Evolutionary conservation across 176 grass and related monocot species (phyloP).

Genomic region (Aegilops umbellulata): DNA sequence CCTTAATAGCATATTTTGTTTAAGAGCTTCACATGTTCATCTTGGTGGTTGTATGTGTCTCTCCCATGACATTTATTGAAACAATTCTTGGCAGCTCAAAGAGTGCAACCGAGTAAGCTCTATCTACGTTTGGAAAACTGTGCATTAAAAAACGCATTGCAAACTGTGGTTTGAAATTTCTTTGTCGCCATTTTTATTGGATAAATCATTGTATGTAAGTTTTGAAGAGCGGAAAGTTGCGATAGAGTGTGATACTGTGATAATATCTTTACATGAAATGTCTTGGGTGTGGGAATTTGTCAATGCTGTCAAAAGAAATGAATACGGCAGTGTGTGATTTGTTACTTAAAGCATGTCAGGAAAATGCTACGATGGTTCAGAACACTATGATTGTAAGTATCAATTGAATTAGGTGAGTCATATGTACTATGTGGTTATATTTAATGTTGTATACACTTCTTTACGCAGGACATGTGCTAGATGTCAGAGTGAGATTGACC

Average conservation of each 20-base stretch:
- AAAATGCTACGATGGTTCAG: neutral
- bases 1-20: neutral
- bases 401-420: neutral
- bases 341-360: no score
- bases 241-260: neutral
- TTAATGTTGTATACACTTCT: constrained; percentile 11
- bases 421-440: neutral
- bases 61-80: no score
- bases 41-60: no score
- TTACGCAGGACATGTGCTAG: constrained; percentile 70
- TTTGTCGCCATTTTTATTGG: neutral
- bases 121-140: no score
- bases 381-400: neutral
- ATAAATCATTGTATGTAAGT: constrained; percentile 1
- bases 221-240: neutral
- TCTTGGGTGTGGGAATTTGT: neutral
- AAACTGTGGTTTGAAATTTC: constrained; percentile 5
- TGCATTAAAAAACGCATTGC: constrained; percentile 19
- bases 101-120: no score
- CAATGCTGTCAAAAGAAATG: constrained; percentile 9
- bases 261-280: constrained; percentile 16
- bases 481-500: constrained; percentile 82
- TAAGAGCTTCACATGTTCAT: neutral
- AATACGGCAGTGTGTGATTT: neutral
- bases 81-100: no score